A percentile compares a stretch with the other conserved stretches of the same genome.
These are phyloP conservation scores for Cladophialophora chaetospira DNA, from an alignment of 2,329 filamentous ascomycete genomes.

Conservation along the genomic window DNA sequence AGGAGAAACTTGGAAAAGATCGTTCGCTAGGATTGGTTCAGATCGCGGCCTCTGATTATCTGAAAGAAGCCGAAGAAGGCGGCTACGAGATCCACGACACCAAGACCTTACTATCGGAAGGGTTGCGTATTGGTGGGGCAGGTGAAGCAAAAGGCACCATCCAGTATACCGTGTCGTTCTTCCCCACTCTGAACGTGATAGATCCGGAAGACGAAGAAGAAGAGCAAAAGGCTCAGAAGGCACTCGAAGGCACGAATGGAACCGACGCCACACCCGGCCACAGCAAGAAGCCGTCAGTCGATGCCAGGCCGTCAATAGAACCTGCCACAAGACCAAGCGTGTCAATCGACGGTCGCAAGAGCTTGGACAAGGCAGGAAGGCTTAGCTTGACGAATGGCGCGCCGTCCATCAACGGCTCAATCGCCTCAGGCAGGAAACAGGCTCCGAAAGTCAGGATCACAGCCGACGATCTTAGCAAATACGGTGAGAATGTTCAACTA, in stretches of 20 bases:
- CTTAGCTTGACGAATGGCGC: slow-evolving; percentile 17
- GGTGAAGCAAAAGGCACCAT: slow-evolving; percentile 76
- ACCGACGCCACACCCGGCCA: slow-evolving; percentile 20
- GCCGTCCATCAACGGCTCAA: slow-evolving; percentile 48
- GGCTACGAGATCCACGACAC: slow-evolving; percentile 78
- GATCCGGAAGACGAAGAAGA: slow-evolving; percentile 73
- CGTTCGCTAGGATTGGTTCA: slow-evolving; percentile 82
- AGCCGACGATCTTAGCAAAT: slow-evolving; percentile 76
- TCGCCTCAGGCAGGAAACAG: slow-evolving; percentile 53
- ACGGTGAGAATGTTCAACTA: slow-evolving; percentile 55
- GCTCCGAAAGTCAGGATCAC: slow-evolving; percentile 76
- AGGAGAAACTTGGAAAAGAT: slow-evolving; percentile 89
- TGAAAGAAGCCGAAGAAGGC: slow-evolving; percentile 71
- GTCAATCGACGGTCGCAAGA: slow-evolving; percentile 21
- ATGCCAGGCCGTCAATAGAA: slow-evolving; percentile 21
- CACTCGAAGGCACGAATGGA: slow-evolving; percentile 20
- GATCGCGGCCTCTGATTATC: slow-evolving; percentile 74
- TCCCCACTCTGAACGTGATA: slow-evolving; percentile 80
- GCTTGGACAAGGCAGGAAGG: slow-evolving; percentile 21
- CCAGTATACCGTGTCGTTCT: slow-evolving; percentile 84
- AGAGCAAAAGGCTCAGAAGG: slow-evolving; percentile 40
- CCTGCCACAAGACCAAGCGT: slow-evolving; percentile 20
- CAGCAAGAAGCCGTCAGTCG: slow-evolving; percentile 30
- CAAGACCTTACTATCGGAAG: slow-evolving; percentile 67
- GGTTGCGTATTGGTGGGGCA: slow-evolving; percentile 73